Evolutionary conservation across 441 rosid species (phyloP).

Genomic region (Eugenia klotzschiana): DNA sequence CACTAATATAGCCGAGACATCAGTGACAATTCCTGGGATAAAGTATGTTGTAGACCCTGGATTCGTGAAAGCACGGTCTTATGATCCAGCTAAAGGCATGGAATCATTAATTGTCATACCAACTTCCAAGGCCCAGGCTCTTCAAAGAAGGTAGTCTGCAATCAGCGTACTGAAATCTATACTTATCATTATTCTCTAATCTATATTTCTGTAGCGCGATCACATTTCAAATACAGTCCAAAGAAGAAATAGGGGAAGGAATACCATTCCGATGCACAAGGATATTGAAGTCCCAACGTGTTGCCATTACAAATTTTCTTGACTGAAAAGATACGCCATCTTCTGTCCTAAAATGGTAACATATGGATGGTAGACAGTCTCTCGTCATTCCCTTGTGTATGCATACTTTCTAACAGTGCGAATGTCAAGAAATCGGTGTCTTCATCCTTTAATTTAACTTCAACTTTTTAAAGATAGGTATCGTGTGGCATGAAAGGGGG

Average conservation of each 20-base stretch:
- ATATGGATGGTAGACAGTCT: not conserved
- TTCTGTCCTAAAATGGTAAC: not conserved
- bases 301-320: not conserved
- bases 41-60: conserved; percentile 92
- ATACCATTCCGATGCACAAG: not conserved
- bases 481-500: not conserved
- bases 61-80: conserved; percentile 75
- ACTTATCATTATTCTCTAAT: not conserved
- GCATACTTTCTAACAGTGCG: not conserved
- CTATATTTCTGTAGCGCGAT: not conserved
- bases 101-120: conserved; percentile 76
- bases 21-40: conserved; percentile 89
- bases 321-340: not conserved
- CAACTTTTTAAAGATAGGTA: not conserved
- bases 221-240: not conserved
- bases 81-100: conserved; percentile 78
- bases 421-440: not conserved
- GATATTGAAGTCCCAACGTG: not conserved
- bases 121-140: conserved; percentile 83
- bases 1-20: conserved; percentile 95
- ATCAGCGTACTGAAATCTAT: not conserved
- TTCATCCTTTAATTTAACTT: not conserved
- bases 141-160: conserved; percentile 69
- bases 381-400: not conserved
- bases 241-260: not conserved